phyloP scores from a whole-genome alignment of 129 eudicot genomes.

The Centella asiatica region DNA sequence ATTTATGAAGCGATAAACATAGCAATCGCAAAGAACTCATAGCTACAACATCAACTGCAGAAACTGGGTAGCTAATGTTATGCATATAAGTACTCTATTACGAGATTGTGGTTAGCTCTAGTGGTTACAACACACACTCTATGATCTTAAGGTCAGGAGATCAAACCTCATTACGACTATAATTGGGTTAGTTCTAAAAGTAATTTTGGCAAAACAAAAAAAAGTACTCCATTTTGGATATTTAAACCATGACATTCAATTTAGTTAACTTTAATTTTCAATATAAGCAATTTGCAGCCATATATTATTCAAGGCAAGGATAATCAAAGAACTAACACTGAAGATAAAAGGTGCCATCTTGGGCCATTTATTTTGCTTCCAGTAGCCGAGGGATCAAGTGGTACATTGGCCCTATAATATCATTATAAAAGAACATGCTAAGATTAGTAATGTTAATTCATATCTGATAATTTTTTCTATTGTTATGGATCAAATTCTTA shows the following conservation, averaged over 20 bases:
- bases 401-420: conserved; percentile 38
- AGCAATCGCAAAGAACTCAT: background rate
- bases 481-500: background rate
- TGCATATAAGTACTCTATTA: background rate
- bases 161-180: too few relatives aligned
- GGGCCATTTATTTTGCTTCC: conserved; percentile 31
- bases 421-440: background rate
- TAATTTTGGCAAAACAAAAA: too few relatives aligned
- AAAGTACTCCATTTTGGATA: too few relatives aligned
- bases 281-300: background rate
- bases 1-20: background rate
- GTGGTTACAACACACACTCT: too few relatives aligned
- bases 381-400: conserved; percentile 27
- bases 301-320: background rate
- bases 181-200: too few relatives aligned
- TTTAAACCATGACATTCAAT: too few relatives aligned
- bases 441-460: background rate
- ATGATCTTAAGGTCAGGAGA: too few relatives aligned
- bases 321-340: conserved; percentile 50
- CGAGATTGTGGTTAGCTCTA: too few relatives aligned
- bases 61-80: background rate
- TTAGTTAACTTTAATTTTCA: background rate
- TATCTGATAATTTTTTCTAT: background rate
- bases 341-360: conserved; percentile 65
- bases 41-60: background rate